Evolutionary conservation across 345 rosid genomes (phyloP).

Genomic region (Eucalyptus sp.): DNA sequence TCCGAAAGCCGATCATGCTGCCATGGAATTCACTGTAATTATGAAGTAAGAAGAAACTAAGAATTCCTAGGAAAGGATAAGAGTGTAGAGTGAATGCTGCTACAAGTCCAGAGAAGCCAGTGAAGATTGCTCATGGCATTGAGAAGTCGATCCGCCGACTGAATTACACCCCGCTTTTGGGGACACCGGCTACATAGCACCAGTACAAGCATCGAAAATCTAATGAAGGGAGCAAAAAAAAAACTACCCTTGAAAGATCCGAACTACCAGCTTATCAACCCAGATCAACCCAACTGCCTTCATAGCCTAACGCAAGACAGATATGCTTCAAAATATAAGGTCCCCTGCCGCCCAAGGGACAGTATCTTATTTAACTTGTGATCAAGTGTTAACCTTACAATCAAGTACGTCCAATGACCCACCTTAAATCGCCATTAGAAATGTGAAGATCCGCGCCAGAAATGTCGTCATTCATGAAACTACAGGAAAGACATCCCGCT

Average conservation of each 20-base stretch:
- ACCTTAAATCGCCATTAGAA: not conserved
- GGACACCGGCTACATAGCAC: not conserved
- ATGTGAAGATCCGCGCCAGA: not conserved
- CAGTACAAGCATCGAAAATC: not conserved
- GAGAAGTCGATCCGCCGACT: not conserved
- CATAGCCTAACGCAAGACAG: not conserved
- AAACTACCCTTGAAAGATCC: not conserved
- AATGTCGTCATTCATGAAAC: not conserved
- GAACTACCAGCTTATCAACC: not conserved
- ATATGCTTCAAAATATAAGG: not conserved
- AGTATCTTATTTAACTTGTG: not conserved
- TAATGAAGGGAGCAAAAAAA: not conserved
- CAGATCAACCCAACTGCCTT: not conserved
- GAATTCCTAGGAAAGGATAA: not conserved
- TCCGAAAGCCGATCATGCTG: not conserved
- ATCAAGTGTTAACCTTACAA: not conserved
- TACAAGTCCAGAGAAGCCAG: not conserved
- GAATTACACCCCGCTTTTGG: not conserved
- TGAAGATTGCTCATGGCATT: not conserved
- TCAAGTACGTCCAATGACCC: not conserved
- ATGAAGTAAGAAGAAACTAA: not conserved
- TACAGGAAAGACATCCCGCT: not conserved
- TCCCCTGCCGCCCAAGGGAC: not conserved
- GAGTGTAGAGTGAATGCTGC: not conserved
- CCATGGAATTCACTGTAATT: not conserved